Base-by-base conservation (phyloP, 2,329 filamentous ascomycete genomes). In the Penicillium sumatraense region DNA sequence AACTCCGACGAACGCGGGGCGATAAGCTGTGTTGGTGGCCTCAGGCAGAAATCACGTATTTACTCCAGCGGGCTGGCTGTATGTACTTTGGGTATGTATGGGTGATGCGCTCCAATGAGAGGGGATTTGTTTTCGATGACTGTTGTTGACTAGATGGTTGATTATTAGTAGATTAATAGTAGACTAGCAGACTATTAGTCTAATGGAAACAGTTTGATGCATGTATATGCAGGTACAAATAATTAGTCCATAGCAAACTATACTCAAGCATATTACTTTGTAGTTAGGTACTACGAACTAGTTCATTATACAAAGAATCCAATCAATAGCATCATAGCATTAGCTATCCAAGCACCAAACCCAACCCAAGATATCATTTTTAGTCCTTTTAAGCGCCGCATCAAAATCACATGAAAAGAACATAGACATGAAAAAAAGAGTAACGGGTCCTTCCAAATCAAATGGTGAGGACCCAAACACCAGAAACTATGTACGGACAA, bases 331-430 rank as follows among this genome's bases (percentile, higher is more conserved):
- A 65, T 64, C 14, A 14, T 21, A 31, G 60, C 56, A 54, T 59
- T 53, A 42, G 20, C 38, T 56, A 52, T 57, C 50, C 45, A 61
- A 50, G 45, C 38, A 58, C 49, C 40, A 46, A 51, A 60, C 53
- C 60, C 57, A 55, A 38, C 57, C 62, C 56, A 58, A 60, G 55
- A 64, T 60, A 62, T 60, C 56, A 51, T 60, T 60, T 65, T 64
- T 58, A 38, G 44, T 51, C 63, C 49, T 57, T 61, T 62, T 62
- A 48, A 64, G 60, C 63, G 63, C 63, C 62, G 41, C 54, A 54
- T 31, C 29, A 31, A 31, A 31, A 31, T 14, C 29, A 27, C 26
- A 31, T 5, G 6, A 10, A 31, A 31, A 1, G n/a, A 14, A 31
- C n/a, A 31, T 5, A 31, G n/a, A 31, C 29, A 31, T 31, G 10